Evolutionary conservation across 2,329 filamentous ascomycete genomes (phyloP).

Genomic region (Neofusicoccum kwambonambiense): DNA sequence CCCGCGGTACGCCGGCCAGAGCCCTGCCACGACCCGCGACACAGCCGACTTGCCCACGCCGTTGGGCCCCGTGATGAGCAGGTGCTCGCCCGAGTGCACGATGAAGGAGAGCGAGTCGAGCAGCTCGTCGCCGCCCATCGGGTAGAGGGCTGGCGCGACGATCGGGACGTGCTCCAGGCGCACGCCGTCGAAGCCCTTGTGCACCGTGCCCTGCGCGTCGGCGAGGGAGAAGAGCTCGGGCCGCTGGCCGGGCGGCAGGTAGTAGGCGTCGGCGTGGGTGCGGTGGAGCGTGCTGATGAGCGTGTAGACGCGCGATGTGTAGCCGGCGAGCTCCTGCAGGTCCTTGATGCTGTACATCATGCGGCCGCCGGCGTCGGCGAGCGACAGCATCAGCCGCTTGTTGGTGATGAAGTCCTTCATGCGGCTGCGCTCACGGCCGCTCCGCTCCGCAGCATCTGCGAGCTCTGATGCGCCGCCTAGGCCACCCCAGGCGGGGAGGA

Average conservation of each 20-base stretch:
- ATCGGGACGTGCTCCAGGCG: conserved; percentile 90
- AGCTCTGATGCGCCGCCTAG: conserved; percentile 72
- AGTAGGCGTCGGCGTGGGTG: conserved; percentile 87
- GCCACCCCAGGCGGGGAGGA: conserved; percentile 91
- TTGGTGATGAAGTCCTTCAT: conserved; percentile 99
- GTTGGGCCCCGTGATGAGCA: conserved; percentile 92
- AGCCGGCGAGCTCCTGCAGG: conserved; percentile 88
- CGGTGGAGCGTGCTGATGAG: conserved; percentile 92
- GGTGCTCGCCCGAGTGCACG: conserved; percentile 84
- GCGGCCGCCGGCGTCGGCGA: conserved; percentile 90
- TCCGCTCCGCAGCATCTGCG: conserved; percentile 47
- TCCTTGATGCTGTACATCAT: conserved; percentile 99
- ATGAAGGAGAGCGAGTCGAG: conserved; percentile 86
- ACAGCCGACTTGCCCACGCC: conserved; percentile 93
- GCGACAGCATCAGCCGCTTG: conserved; percentile 94
- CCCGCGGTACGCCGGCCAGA: conserved; percentile 96
- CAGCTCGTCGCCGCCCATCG: conserved; percentile 86
- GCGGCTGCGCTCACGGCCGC: conserved; percentile 71
- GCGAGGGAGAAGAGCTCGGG: conserved; percentile 84
- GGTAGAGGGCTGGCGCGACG: conserved; percentile 84
- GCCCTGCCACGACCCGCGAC: conserved; percentile 78
- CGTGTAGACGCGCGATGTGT: conserved; percentile 94
- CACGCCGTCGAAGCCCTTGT: conserved; percentile 93
- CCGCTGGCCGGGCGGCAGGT: conserved; percentile 62
- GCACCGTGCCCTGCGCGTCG: conserved; percentile 89